A percentile compares a stretch with the other conserved stretches of the same genome.
phyloP scores from a whole-genome alignment of 2,329 filamentous ascomycete species.

The Fusarium verticillioides region DNA sequence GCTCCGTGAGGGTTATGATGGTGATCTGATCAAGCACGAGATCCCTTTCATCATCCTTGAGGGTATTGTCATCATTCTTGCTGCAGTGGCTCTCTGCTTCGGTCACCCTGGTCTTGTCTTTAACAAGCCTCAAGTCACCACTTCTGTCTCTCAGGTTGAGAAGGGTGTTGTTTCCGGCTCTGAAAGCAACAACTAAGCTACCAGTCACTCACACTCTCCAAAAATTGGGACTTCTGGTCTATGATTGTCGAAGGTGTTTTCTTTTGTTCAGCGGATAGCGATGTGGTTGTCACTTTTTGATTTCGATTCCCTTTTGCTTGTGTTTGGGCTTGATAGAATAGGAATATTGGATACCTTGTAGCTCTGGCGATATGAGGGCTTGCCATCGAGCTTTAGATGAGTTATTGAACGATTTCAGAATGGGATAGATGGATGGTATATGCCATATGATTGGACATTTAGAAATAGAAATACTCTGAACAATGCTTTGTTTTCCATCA shows the following conservation, averaged over 20 bases:
- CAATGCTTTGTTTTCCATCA: background rate
- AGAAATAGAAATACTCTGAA: background rate
- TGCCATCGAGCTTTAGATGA: slow-evolving; percentile 24
- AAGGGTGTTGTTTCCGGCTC: slow-evolving; percentile 22
- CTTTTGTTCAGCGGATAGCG: slow-evolving; percentile 32
- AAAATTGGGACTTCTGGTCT: background rate
- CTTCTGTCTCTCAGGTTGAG: slow-evolving; percentile 41
- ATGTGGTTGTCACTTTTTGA: slow-evolving; percentile 4
- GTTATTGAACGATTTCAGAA: background rate
- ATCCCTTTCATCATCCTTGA: slow-evolving; percentile 64
- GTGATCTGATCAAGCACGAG: slow-evolving; percentile 64
- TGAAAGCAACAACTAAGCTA: slow-evolving; percentile 21
- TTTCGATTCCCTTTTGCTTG: slow-evolving; percentile 15
- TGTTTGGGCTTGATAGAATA: slow-evolving; percentile 16
- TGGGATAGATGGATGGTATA: slow-evolving; percentile 6
- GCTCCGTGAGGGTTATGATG: slow-evolving; percentile 70
- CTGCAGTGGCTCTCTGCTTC: slow-evolving; percentile 51
- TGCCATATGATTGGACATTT: background rate
- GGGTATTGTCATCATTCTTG: slow-evolving; percentile 55
- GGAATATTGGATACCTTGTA: slow-evolving; percentile 24
- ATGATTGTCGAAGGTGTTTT: background rate
- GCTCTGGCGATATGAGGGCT: slow-evolving; percentile 17
- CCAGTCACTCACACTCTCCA: background rate
- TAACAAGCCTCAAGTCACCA: slow-evolving; percentile 30
- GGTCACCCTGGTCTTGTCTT: slow-evolving; percentile 58